Percentiles rank a stretch among this genome's conserved stretches.
phyloP scores from a whole-genome alignment of 257 asterid species.

The Solanum piurae region DNA sequence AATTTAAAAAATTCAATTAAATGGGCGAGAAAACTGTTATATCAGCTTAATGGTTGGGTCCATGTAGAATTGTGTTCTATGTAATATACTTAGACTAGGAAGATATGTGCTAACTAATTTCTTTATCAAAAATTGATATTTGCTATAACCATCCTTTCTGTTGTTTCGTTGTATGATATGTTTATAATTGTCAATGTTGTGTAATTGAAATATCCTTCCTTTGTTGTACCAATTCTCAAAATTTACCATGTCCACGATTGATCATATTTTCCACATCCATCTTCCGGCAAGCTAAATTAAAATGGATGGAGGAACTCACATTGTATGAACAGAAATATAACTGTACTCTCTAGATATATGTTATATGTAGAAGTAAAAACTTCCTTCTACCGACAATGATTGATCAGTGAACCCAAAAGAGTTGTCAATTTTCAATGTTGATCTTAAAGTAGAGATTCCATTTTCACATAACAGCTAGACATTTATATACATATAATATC shows the following conservation, averaged over 20 bases:
- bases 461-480: background rate
- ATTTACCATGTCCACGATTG: background rate
- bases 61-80: background rate
- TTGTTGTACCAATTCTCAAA: background rate
- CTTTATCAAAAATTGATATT: background rate
- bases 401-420: background rate
- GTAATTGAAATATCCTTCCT: background rate
- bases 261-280: background rate
- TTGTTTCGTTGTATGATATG: background rate
- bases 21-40: background rate
- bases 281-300: background rate
- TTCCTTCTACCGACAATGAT: background rate
- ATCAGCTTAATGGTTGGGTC: background rate
- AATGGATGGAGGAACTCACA: background rate
- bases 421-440: background rate
- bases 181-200: background rate
- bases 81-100: background rate
- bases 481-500: background rate
- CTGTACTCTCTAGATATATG: background rate
- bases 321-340: background rate
- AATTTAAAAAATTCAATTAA: background rate
- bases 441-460: background rate
- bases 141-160: background rate
- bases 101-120: background rate
- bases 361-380: background rate